Evolutionary conservation across 179 eudicot species (phyloP).

Genomic region (Nepenthes alata): DNA sequence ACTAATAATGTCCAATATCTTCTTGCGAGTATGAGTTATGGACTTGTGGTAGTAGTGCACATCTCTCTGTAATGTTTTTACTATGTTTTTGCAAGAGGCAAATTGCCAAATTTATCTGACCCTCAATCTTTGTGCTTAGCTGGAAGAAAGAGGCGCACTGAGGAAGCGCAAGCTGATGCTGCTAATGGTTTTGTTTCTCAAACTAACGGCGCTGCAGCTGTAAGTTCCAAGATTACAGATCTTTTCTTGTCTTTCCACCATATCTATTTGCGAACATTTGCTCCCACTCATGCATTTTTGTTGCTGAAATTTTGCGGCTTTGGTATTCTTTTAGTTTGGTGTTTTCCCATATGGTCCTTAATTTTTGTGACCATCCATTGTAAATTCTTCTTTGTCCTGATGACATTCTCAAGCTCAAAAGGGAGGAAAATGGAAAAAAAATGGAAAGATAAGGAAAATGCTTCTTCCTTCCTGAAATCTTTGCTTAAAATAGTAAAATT

Average conservation of each 20-base stretch:
- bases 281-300: no score
- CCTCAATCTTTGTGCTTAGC: constrained; percentile 27
- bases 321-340: no score
- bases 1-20: no score
- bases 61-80: neutral
- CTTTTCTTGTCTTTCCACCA: no score
- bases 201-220: constrained; percentile 61
- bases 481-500: no score
- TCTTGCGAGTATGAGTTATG: no score
- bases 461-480: no score
- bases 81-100: neutral
- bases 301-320: no score
- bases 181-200: constrained; percentile 50
- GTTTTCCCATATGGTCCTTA: no score
- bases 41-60: neutral
- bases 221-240: constrained; percentile 28
- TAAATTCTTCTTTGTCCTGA: neutral
- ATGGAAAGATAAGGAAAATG: no score
- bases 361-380: neutral
- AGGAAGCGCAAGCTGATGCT: constrained; percentile 39
- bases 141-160: constrained; percentile 52
- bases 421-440: neutral
- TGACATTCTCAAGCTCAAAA: neutral
- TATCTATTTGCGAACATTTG: no score
- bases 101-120: constrained; percentile 3